Percentiles rank a stretch among this genome's conserved stretches.
These are phyloP conservation scores for Elsinoe perseae DNA, from an alignment of 2,329 filamentous ascomycete species.

Conservation along the genomic window DNA sequence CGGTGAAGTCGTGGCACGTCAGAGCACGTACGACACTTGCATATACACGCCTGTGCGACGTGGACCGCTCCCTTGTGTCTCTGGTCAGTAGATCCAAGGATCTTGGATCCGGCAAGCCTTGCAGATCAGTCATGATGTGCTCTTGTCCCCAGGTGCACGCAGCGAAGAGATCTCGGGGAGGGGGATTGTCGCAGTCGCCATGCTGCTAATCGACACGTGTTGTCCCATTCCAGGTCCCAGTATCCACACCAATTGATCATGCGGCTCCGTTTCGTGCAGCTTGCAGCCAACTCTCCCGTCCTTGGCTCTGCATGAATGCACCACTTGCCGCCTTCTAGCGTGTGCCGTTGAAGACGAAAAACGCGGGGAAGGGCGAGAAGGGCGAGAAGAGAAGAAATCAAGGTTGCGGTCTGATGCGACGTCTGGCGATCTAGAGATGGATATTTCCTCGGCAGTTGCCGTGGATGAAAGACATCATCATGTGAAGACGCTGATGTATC, in stretches of 20 bases:
- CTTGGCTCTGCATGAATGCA: background rate
- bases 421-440: background rate
- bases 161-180: background rate
- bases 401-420: background rate
- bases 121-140: background rate
- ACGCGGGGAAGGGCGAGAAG: slow-evolving; percentile 12
- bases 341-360: background rate
- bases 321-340: background rate
- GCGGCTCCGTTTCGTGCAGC: slow-evolving; percentile 2
- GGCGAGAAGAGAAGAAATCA: too few species aligned
- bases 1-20: background rate
- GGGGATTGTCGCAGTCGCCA: background rate
- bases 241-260: background rate
- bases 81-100: background rate
- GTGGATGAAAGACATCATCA: background rate
- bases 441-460: slow-evolving; percentile 10
- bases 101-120: background rate
- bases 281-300: background rate
- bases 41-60: background rate
- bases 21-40: background rate
- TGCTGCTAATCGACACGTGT: background rate
- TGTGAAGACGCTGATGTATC: too few species aligned
- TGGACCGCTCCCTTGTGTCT: background rate
- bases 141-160: background rate
- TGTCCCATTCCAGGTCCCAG: background rate